Evolutionary conservation across 2,329 filamentous ascomycete genomes (phyloP).

Genomic region (Talaromyces sp.): DNA sequence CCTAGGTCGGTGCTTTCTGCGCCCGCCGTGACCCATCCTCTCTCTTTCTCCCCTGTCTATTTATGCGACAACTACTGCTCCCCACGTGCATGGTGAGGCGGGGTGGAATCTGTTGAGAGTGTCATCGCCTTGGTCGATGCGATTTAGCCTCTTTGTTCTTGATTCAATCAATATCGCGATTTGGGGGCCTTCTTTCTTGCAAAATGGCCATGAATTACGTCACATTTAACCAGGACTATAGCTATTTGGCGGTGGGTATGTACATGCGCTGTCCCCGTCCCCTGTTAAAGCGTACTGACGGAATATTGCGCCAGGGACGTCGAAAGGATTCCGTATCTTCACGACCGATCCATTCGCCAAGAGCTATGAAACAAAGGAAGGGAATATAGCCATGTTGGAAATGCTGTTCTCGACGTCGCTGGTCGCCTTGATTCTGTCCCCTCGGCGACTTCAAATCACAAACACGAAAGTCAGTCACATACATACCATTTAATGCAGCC

Average conservation of each 20-base stretch:
- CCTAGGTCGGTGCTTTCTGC: neutral
- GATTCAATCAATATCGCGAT: neutral
- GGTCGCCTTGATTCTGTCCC: constrained; percentile 87
- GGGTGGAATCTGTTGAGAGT: constrained; percentile 8
- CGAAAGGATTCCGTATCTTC: constrained; percentile 92
- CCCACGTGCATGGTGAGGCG: constrained; percentile 12
- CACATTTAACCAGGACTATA: constrained; percentile 98
- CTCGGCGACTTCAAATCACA: constrained; percentile 86
- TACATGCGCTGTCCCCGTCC: neutral
- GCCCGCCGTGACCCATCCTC: neutral
- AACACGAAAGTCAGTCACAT: constrained; percentile 75
- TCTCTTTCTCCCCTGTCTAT: neutral
- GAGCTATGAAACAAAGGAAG: constrained; percentile 89
- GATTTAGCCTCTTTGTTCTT: neutral
- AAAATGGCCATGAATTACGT: constrained; percentile 88
- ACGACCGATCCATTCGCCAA: constrained; percentile 94
- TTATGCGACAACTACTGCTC: constrained; percentile 3
- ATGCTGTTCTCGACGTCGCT: constrained; percentile 99
- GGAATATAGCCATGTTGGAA: constrained; percentile 92
- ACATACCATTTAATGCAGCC: constrained; percentile 11
- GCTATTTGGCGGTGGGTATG: constrained; percentile 88
- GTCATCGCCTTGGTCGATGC: neutral
- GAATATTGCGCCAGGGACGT: constrained; percentile 59
- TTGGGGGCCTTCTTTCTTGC: neutral
- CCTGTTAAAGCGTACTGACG: constrained; percentile 1